phyloP scores from a whole-genome alignment of 1,139 yeast genomes.

The Saccharomyces hybrid region DNA sequence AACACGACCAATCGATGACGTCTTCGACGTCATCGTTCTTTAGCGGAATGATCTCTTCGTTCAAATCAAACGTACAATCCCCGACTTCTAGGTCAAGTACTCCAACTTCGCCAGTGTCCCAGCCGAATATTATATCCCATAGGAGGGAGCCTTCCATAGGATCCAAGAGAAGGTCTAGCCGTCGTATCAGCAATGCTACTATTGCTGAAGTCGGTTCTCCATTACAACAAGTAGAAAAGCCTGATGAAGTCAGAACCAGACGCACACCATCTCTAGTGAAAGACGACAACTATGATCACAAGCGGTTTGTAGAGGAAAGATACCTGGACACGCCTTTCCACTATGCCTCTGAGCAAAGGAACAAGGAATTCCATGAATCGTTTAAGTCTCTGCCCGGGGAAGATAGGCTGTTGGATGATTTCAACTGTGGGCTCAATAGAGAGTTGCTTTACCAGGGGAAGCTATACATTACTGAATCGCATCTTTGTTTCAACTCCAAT shows the following conservation, averaged over 20 bases:
- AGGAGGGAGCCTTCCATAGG: constrained; percentile 13
- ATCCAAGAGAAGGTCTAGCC: constrained; percentile 6
- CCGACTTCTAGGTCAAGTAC: neutral
- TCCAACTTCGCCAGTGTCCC: constrained; percentile 9
- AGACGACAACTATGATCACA: constrained; percentile 27
- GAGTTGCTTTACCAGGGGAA: constrained; percentile 92
- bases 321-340: constrained; percentile 39
- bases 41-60: constrained; percentile 16
- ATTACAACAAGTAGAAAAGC: constrained; percentile 6
- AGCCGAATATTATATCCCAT: constrained; percentile 14
- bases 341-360: constrained; percentile 62
- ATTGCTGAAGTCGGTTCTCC: constrained; percentile 2
- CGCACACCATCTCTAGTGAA: neutral
- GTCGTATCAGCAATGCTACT: constrained; percentile 5
- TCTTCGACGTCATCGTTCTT: constrained; percentile 10
- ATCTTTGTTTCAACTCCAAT: constrained; percentile 85
- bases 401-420: constrained; percentile 78
- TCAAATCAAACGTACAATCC: constrained; percentile 5
- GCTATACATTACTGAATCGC: constrained; percentile 70
- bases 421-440: constrained; percentile 81
- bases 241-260: constrained; percentile 8
- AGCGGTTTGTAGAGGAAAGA: constrained; percentile 36
- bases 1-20: neutral
- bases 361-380: constrained; percentile 70
- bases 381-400: constrained; percentile 63